Base-by-base conservation (phyloP, 2,329 filamentous ascomycete genomes). In the Sarocladium kiliense region DNA sequence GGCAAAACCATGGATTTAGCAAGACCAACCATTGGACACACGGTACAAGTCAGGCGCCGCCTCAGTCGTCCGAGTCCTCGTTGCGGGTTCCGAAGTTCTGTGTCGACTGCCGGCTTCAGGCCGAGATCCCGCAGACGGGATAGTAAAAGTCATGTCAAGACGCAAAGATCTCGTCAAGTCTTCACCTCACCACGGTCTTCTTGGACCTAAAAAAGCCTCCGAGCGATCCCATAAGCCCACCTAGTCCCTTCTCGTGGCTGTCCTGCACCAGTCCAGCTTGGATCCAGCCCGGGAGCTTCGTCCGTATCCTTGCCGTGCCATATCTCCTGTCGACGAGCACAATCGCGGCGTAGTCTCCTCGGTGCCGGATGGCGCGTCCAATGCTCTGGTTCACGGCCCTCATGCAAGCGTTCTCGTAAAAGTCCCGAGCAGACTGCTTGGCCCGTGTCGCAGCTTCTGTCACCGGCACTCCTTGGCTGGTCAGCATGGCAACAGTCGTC, bases 341-440 rank as follows among this genome's bases (percentile, higher is more conserved):
- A 59, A 99, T 97, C 16, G 88, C 86, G 3, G 94, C 94, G 71
- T 96, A 97, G 71, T 99, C 94, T 23, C 82, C 84, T 55, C 80
- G 81, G 67, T 99, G 94, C 47, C 94, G 79, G 63, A 99, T 97
- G 1, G 91, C 94, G 57, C 94, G 79, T 1, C 94, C 94, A 62
- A 99, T 92, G 66, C 90, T 94, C 74, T 99, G 94, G 68, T 99
- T 99, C 3, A 99, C 94, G 3, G 92, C 91, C 37, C 94, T 81
- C 92, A 99, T 97, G 68, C 92, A 97, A 0, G 90, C 84, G 66
- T 97, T 97, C 68, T 97, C 91, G 66, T 95, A 96, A 65, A 90
- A 96, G 58, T 93, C 89, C 54, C 87, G 76, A 2, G 87, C 85
- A 3, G 85, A 74, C 61, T 81, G 77, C 62, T 82, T 85, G 0